phyloP scores from a whole-genome alignment of 2,329 filamentous ascomycete genomes.

The Hypoxylon sp. region DNA sequence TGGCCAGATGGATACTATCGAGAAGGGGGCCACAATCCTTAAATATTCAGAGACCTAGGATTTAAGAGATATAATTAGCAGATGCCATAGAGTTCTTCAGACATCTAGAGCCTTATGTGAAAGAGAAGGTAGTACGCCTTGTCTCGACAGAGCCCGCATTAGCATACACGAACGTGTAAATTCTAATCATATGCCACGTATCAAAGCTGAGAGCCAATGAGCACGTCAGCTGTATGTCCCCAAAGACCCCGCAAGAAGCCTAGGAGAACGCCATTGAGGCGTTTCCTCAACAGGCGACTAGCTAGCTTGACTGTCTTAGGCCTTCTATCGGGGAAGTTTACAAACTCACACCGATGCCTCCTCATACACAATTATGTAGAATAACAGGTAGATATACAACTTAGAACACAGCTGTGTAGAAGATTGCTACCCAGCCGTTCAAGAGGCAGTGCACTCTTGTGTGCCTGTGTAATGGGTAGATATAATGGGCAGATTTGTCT shows the following conservation, averaged over 20 bases:
- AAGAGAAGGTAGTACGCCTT: too few species aligned
- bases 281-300: background rate
- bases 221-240: background rate
- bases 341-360: background rate
- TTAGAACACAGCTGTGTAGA: slow-evolving; percentile 8
- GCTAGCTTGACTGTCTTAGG: background rate
- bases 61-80: too few species aligned
- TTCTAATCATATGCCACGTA: background rate
- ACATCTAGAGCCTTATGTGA: background rate
- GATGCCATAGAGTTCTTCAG: too few species aligned
- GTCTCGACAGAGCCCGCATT: background rate
- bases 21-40: background rate
- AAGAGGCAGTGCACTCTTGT: slow-evolving; percentile 1
- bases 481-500: background rate
- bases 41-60: background rate
- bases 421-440: background rate
- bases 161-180: background rate
- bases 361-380: background rate
- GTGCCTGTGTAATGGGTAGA: background rate
- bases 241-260: background rate
- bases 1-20: too few species aligned
- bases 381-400: background rate
- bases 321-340: background rate
- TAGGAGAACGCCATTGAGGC: background rate
- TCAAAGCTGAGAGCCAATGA: background rate